Percentiles rank a stretch among this genome's conserved stretches.
These are phyloP conservation scores for Claviceps humidiphila DNA, from an alignment of 2,329 filamentous ascomycete species.

Conservation along the genomic window DNA sequence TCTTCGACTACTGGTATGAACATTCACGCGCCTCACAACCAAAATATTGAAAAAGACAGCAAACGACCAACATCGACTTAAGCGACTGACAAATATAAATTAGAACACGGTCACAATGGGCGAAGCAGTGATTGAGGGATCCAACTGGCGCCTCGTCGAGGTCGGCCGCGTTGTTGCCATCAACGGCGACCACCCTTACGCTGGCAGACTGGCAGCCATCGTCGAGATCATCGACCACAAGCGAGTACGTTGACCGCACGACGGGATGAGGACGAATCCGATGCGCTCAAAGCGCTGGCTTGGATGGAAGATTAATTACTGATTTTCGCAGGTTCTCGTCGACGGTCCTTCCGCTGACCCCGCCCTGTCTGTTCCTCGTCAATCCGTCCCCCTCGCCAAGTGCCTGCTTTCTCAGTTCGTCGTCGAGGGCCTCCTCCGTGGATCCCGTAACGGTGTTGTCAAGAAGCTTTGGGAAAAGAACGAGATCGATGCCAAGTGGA, in stretches of 20 bases:
- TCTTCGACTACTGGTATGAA: constrained; percentile 27
- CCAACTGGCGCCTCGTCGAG: constrained; percentile 92
- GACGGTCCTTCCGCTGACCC: constrained; percentile 82
- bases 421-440: constrained; percentile 75
- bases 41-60: background rate
- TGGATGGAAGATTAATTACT: constrained; percentile 5
- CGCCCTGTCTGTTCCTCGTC: constrained; percentile 71
- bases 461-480: constrained; percentile 84
- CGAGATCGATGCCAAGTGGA: constrained; percentile 88
- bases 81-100: constrained; percentile 19
- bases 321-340: constrained; percentile 62
- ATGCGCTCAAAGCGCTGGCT: background rate
- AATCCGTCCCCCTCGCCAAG: constrained; percentile 69
- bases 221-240: constrained; percentile 99
- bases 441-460: constrained; percentile 67
- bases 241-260: constrained; percentile 69
- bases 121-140: constrained; percentile 69
- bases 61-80: constrained; percentile 2
- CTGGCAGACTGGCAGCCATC: constrained; percentile 80
- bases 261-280: background rate
- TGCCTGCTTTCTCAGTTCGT: constrained; percentile 82
- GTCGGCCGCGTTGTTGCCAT: constrained; percentile 94
- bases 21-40: constrained; percentile 9
- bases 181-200: constrained; percentile 62
- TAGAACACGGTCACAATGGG: constrained; percentile 61